Conservation (phyloP, 2,329 filamentous ascomycete species). For the Capronia epimyces region DNA sequence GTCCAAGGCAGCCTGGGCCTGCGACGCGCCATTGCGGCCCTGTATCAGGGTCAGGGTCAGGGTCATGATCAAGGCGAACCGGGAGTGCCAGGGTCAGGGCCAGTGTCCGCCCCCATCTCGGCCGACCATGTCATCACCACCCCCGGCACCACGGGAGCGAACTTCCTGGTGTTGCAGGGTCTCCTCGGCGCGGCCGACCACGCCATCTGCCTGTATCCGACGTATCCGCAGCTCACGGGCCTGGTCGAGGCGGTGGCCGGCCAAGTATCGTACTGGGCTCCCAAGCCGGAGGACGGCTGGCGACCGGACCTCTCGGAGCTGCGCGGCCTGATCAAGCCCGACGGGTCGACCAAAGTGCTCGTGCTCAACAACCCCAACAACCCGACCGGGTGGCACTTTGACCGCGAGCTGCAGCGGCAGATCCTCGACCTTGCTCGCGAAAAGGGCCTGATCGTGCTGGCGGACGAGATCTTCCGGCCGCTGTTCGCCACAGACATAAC, state of each 20-base stretch:
- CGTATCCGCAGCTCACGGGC: conserved; percentile 77
- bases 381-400: conserved; percentile 66
- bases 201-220: conserved; percentile 79
- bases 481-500: conserved; percentile 60
- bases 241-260: conserved; percentile 70
- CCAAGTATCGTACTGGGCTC: conserved; percentile 69
- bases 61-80: not conserved
- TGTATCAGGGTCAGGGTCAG: conserved; percentile 22
- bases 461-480: conserved; percentile 80
- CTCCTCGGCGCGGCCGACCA: conserved; percentile 68
- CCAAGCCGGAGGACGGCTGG: conserved; percentile 60
- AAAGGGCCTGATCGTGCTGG: conserved; percentile 61
- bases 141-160: conserved; percentile 74
- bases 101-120: no score
- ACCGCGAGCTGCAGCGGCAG: conserved; percentile 54
- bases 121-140: conserved; percentile 69
- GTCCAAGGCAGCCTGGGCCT: conserved; percentile 30
- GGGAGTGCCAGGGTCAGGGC: no score
- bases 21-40: conserved; percentile 30
- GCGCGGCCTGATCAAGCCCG: conserved; percentile 51
- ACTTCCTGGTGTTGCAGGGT: conserved; percentile 69
- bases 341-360: conserved; percentile 54
- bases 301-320: conserved; percentile 62
- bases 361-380: conserved; percentile 76
- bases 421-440: conserved; percentile 60